A percentile compares a stretch with the other conserved stretches of the same genome.
Evolutionary conservation across 1,284 basidiomycete genomes (phyloP).

Genomic region (Rugosomyces carneus): DNA sequence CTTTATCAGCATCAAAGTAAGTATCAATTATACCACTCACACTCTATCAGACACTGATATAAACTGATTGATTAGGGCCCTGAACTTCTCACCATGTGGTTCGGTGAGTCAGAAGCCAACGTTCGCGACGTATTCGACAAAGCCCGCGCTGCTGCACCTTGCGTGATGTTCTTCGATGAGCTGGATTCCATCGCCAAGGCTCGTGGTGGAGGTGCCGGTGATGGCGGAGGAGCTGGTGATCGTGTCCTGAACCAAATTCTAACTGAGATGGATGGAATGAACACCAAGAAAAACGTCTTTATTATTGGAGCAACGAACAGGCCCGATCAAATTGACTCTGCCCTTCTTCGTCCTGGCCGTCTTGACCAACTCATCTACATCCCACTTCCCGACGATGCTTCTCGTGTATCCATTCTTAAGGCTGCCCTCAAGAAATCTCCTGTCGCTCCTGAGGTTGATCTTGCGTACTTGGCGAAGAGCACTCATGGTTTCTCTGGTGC

Average conservation of each 20-base stretch:
- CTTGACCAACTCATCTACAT: constrained; percentile 95
- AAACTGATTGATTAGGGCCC: constrained; percentile 75
- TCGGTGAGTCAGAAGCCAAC: constrained; percentile 99
- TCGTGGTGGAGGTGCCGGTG: constrained; percentile 81
- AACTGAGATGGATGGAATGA: constrained; percentile 99
- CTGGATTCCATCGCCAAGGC: constrained; percentile 98
- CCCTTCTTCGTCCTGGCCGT: constrained; percentile 96
- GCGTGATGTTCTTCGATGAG: constrained; percentile 99
- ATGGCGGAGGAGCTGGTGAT: constrained; percentile 93
- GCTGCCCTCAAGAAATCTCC: constrained; percentile 94
- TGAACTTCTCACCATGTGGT: constrained; percentile 99
- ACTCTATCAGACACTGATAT: constrained; percentile 15
- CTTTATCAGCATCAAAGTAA: constrained; percentile 90
- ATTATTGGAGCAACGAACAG: constrained; percentile 98
- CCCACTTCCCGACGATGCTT: constrained; percentile 89
- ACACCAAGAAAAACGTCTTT: constrained; percentile 98
- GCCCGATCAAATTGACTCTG: constrained; percentile 98
- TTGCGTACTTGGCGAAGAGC: constrained; percentile 84
- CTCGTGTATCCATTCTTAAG: constrained; percentile 87
- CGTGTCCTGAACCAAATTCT: constrained; percentile 96
- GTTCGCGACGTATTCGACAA: constrained; percentile 99
- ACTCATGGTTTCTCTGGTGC: constrained; percentile 99
- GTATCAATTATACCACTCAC: constrained; percentile 10
- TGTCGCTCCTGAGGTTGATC: constrained; percentile 80
- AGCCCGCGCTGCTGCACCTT: constrained; percentile 96